Conservation (phyloP, 2,329 filamentous ascomycete species). For the Alternaria alternata region DNA sequence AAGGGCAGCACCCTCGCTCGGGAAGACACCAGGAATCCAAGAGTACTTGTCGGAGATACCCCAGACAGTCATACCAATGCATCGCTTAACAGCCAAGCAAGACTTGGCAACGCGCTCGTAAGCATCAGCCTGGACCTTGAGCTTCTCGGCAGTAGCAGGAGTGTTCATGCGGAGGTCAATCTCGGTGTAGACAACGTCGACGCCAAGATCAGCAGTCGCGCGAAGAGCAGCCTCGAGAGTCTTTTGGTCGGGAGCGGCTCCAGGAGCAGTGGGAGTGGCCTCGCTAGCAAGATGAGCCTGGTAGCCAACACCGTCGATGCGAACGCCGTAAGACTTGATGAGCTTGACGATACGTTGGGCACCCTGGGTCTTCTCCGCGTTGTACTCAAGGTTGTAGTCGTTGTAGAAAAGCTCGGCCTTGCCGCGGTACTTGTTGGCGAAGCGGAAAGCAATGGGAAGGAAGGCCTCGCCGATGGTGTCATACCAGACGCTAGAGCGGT, state of each 20-base stretch:
- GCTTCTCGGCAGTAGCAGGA: slow-evolving; percentile 55
- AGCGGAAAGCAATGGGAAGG: slow-evolving; percentile 56
- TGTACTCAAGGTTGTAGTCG: slow-evolving; percentile 70
- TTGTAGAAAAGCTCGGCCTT: slow-evolving; percentile 63
- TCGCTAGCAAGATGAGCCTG: slow-evolving; percentile 66
- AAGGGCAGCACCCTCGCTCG: slow-evolving; percentile 48
- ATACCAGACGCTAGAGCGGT: slow-evolving; percentile 54
- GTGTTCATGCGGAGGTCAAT: slow-evolving; percentile 64
- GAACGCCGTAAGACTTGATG: slow-evolving; percentile 53
- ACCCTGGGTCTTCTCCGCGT: slow-evolving; percentile 54
- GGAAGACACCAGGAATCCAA: slow-evolving; percentile 52
- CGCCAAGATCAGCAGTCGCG: slow-evolving; percentile 61
- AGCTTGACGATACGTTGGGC: slow-evolving; percentile 50
- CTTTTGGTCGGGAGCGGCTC: slow-evolving; percentile 55
- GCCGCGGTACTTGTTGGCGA: slow-evolving; percentile 51
- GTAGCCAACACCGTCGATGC: slow-evolving; percentile 71
- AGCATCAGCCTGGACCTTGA: slow-evolving; percentile 58
- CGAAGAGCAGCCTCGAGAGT: slow-evolving; percentile 59
- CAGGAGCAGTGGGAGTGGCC: slow-evolving; percentile 56
- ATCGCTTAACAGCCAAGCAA: slow-evolving; percentile 49
- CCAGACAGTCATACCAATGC: slow-evolving; percentile 59
- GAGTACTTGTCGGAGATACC: slow-evolving; percentile 53
- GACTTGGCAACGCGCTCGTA: slow-evolving; percentile 53
- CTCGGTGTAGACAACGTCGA: slow-evolving; percentile 70
- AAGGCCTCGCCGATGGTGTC: slow-evolving; percentile 55